Conservation (phyloP, 495 filamentous ascomycete genomes). For the Emericellopsis terricola region DNA sequence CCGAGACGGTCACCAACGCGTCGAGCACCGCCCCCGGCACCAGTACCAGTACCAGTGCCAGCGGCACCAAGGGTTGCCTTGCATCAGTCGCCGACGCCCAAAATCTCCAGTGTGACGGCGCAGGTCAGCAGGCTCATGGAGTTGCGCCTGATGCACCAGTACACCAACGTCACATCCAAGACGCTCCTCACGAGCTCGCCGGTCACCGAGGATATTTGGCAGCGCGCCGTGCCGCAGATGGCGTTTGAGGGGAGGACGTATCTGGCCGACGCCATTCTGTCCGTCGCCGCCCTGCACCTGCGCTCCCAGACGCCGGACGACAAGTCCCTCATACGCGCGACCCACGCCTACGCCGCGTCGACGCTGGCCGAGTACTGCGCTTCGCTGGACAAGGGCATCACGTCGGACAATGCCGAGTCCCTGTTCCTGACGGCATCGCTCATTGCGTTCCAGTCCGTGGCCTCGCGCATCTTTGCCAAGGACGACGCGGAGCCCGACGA, state of each 20-base stretch:
- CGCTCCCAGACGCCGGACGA: conserved; percentile 29
- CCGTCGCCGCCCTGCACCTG: conserved; percentile 36
- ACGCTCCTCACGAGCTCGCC: conserved; percentile 31
- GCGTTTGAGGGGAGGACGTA: conserved; percentile 33
- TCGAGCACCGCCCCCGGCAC: conserved; percentile 2
- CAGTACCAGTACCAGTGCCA: conserved; percentile 4
- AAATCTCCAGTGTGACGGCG: conserved; percentile 6
- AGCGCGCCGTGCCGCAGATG: conserved; percentile 31
- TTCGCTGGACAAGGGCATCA: conserved; percentile 27
- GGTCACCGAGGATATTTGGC: conserved; percentile 31
- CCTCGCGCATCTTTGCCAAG: conserved; percentile 31
- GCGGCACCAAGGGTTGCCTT: conserved; percentile 9
- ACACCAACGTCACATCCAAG: conserved; percentile 31
- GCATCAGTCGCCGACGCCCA: conserved; percentile 8
- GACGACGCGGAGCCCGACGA: conserved; percentile 16
- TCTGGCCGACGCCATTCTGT: conserved; percentile 35
- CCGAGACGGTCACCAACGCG: neutral
- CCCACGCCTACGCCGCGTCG: conserved; percentile 38
- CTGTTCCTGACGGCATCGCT: conserved; percentile 34
- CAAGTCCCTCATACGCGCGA: conserved; percentile 31
- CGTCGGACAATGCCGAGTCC: conserved; percentile 32
- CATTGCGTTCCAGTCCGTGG: conserved; percentile 39
- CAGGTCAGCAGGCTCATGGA: conserved; percentile 29
- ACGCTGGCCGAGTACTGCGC: conserved; percentile 34
- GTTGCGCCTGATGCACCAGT: conserved; percentile 35